Evolutionary conservation across 495 filamentous ascomycete genomes (phyloP).

Genomic region (Talaromyces thailandensis): DNA sequence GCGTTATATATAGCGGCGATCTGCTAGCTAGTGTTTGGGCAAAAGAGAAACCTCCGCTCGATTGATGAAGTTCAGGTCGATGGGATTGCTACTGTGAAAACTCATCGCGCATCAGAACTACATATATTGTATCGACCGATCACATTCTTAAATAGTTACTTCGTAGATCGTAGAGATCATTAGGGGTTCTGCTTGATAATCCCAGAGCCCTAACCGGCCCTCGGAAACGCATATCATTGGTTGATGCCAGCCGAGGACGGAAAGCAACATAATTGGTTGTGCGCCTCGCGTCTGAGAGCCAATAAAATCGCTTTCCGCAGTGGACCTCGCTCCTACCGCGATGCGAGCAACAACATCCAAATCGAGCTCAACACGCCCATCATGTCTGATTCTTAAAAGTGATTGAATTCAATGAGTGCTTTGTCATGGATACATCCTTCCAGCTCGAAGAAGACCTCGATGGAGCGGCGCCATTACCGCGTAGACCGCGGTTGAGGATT

Average conservation of each 20-base stretch:
- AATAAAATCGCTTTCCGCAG: neutral
- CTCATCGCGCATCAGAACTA: neutral
- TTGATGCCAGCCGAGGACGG: too few relatives aligned
- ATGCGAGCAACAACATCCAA: neutral
- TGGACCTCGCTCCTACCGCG: neutral
- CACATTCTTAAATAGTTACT: neutral
- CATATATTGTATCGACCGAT: neutral
- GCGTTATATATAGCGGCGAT: neutral
- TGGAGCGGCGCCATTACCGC: neutral
- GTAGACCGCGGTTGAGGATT: constrained; percentile 12
- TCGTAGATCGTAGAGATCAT: neutral
- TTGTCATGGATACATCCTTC: neutral
- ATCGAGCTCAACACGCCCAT: neutral
- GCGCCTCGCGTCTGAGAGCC: too few relatives aligned
- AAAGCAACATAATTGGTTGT: neutral
- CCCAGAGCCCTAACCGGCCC: neutral
- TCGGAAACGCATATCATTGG: neutral
- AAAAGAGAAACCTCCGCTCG: neutral
- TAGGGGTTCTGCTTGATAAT: neutral
- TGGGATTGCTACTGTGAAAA: neutral
- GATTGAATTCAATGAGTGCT: too few relatives aligned
- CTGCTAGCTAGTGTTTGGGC: too few relatives aligned
- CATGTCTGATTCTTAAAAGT: too few relatives aligned
- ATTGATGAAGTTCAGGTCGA: neutral
- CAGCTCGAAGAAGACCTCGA: neutral